A percentile compares a stretch with the other conserved stretches of the same genome.
Evolutionary conservation across 306 rosid genomes (phyloP).

Genomic region (Casuarina glauca): DNA sequence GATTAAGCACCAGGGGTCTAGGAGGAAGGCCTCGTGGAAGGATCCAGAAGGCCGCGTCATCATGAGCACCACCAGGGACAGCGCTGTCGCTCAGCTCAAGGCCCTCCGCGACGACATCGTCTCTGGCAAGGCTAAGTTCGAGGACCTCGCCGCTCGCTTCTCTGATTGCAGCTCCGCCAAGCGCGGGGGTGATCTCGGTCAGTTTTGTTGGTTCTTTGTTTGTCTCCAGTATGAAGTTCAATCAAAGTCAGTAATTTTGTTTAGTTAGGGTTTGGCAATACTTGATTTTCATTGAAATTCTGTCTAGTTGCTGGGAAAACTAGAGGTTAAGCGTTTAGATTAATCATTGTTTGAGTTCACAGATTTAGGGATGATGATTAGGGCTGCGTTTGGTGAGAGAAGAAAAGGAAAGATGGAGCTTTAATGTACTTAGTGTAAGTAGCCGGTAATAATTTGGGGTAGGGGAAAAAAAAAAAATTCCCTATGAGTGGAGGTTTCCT

Average conservation of each 20-base stretch:
- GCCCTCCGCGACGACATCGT: constrained; percentile 67
- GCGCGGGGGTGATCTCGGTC: constrained; percentile 96
- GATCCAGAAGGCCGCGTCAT: constrained; percentile 90
- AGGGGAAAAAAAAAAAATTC: no score
- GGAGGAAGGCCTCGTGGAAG: constrained; percentile 95
- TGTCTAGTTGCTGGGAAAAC: background rate
- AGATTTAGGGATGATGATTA: background rate
- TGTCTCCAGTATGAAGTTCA: background rate
- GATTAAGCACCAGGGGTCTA: constrained; percentile 88
- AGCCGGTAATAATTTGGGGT: no score
- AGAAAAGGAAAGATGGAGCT: background rate
- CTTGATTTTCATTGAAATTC: background rate
- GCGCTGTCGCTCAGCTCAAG: constrained; percentile 71
- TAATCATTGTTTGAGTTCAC: background rate
- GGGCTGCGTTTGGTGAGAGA: background rate
- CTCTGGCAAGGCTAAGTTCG: constrained; percentile 72
- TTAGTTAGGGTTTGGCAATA: background rate
- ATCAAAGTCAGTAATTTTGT: background rate
- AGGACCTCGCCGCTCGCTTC: constrained; percentile 67
- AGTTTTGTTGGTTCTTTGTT: background rate
- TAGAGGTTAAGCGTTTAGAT: background rate
- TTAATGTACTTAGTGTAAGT: background rate
- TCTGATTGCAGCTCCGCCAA: constrained; percentile 98
- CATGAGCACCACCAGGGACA: constrained; percentile 65
- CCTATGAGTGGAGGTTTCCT: background rate